Evolutionary conservation across 2,329 filamentous ascomycete species (phyloP), one percentile per base, ranked within the genome.

Genomic region (Claviceps paspali): DNA sequence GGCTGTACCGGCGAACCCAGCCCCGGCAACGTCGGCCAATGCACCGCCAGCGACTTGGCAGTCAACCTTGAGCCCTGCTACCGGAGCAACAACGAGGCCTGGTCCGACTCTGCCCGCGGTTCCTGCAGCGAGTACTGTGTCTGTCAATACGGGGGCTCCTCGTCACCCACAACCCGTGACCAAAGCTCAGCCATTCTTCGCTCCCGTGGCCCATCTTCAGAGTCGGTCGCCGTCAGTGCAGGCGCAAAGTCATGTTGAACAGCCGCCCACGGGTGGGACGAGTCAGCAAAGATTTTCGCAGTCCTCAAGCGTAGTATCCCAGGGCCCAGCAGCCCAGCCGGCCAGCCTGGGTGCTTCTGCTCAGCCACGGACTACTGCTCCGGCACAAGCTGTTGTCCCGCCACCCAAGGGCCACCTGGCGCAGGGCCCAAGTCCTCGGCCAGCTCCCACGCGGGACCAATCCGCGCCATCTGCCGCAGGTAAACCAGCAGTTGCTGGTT

Each of bases 111-210:
- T 10, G 8, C 9, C 5, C 12, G 17, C 17, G 18, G 23, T 14
- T 19, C 11, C 24, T 17, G 15, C 28, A 7, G n/a, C 29, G 5
- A 34, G n/a, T 14, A 35, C 36, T 18, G 22, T 45, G 21, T 35
- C 43, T 17, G 43, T 46, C 6, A 48, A 45, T 15, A 24, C 43
- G 15, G 39, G 36, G 12, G 40, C 45, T 12, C 34, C 43, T 15
- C 38, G 45, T 11, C 40, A 28, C n/a, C 33, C 41, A n/a, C 44
- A 15, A 29, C 9, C 22, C 12, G 22, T 18, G 6, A 18, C 17
- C n/a, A 22, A 33, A 29, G 19, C 24, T 14, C 30, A 37, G n/a
- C 19, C 26, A 15, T 23, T n/a, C 12, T 31, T 30, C 17, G 28
- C 17, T 10, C 33, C 27, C 8, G 26, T 35, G 18, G 24, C 41